A percentile compares a stretch with the other conserved stretches of the same genome.
These are phyloP conservation scores for Hygrophorus pudorinus DNA, from an alignment of 768 basidiomycete genomes.

Conservation along the genomic window DNA sequence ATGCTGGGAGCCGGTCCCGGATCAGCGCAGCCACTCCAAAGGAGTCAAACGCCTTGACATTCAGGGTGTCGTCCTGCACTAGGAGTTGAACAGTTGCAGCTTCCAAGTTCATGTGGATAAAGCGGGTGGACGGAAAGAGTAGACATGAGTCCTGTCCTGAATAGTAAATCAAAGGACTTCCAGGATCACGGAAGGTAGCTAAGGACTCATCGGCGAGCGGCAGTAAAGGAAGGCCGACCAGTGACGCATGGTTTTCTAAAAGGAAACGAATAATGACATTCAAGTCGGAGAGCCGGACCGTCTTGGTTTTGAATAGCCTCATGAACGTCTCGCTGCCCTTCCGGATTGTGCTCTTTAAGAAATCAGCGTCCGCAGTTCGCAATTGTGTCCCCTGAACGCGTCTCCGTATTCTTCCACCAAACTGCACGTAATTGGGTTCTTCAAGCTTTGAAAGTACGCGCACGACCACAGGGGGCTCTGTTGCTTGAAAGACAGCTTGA, in stretches of 20 bases:
- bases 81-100: constrained; percentile 8
- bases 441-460: not conserved
- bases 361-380: not conserved
- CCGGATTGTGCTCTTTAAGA: not conserved
- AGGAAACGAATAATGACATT: constrained; percentile 16
- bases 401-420: not conserved
- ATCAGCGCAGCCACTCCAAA: not conserved
- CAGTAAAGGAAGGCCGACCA: constrained; percentile 24
- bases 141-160: constrained; percentile 10
- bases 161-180: constrained; percentile 21
- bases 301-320: constrained; percentile 9
- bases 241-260: constrained; percentile 6
- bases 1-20: not conserved
- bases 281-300: constrained; percentile 14
- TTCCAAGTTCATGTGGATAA: constrained; percentile 21
- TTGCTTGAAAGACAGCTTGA: not conserved
- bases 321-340: not conserved
- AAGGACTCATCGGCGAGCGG: constrained; percentile 24
- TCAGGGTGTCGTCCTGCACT: not conserved
- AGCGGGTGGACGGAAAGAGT: not conserved
- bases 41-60: constrained; percentile 1
- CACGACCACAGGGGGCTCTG: not conserved
- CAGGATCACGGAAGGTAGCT: not conserved
- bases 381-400: not conserved
- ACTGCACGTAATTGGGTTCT: not conserved